Evolutionary conservation across 1,284 basidiomycete species (phyloP).

Genomic region (Sphaerobolus stellatus): DNA sequence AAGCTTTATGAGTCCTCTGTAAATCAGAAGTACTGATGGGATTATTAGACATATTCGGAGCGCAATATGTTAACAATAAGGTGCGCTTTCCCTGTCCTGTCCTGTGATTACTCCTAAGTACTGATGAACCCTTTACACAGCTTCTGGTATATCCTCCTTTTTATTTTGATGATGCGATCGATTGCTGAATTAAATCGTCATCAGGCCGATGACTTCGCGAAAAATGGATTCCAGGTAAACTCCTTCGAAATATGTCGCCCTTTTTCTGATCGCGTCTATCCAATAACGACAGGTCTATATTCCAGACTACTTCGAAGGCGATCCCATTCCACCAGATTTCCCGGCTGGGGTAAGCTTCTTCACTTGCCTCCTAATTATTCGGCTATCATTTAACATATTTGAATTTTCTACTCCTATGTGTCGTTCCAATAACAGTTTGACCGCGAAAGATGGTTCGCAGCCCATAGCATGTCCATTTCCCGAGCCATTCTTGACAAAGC

Average conservation of each 20-base stretch:
- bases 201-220: conserved; percentile 16
- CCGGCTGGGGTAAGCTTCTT: no score
- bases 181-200: not conserved
- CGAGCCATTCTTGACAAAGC: conserved; percentile 6
- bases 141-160: conserved; percentile 3
- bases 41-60: conserved; percentile 13
- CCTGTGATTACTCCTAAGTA: not conserved
- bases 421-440: conserved; percentile 6
- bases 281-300: conserved; percentile 11
- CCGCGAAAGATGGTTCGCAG: conserved; percentile 5
- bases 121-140: not conserved
- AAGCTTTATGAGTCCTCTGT: not conserved
- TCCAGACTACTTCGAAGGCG: conserved; percentile 15
- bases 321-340: conserved; percentile 12
- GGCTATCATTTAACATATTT: not conserved
- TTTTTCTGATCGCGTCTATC: not conserved
- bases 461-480: conserved; percentile 5
- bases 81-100: not conserved
- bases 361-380: not conserved
- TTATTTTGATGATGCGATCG: not conserved
- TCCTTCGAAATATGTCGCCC: not conserved
- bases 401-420: not conserved
- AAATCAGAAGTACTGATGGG: not conserved
- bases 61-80: conserved; percentile 13
- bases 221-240: conserved; percentile 15